A percentile compares a stretch with the other conserved stretches of the same genome.
Evolutionary conservation across 164 flowering plant genomes (phyloP).

Genomic region (Berberis thunbergii): DNA sequence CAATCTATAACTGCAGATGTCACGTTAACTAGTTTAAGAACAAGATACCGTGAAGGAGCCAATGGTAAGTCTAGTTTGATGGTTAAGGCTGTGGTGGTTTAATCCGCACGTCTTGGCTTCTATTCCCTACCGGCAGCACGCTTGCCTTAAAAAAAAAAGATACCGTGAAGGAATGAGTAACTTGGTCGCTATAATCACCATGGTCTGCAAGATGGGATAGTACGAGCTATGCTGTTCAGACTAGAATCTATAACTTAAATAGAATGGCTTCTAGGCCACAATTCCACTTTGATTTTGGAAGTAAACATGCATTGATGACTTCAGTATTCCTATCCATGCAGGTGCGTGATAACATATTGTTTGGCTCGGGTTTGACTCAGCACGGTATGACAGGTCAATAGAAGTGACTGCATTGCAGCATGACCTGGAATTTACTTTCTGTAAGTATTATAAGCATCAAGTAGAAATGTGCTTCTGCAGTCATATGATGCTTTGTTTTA

Average conservation of each 20-base stretch:
- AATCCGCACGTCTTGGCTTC: too few species aligned
- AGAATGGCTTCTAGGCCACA: background rate
- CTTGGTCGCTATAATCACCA: background rate
- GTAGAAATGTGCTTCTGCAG: too few species aligned
- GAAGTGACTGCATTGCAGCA: conserved; percentile 81
- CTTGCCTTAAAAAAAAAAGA: too few species aligned
- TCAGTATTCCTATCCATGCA: conserved; percentile 15
- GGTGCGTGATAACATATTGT: conserved; percentile 93
- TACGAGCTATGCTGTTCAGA: background rate
- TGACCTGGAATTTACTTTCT: conserved; percentile 83
- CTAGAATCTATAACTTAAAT: background rate
- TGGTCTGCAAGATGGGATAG: background rate
- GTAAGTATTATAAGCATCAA: conserved; percentile 31
- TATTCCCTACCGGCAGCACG: too few species aligned
- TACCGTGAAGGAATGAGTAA: background rate
- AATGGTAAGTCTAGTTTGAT: too few species aligned
- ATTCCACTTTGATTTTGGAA: background rate
- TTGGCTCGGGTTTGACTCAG: conserved; percentile 65
- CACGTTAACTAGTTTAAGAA: background rate
- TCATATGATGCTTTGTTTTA: background rate
- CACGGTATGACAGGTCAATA: conserved; percentile 63
- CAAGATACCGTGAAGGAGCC: too few species aligned
- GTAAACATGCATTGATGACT: background rate
- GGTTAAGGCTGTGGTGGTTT: too few species aligned
- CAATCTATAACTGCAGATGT: background rate